These are phyloP conservation scores for Filobasidium wieringae DNA, from an alignment of 768 basidiomycete genomes.

Conservation along the genomic window DNA sequence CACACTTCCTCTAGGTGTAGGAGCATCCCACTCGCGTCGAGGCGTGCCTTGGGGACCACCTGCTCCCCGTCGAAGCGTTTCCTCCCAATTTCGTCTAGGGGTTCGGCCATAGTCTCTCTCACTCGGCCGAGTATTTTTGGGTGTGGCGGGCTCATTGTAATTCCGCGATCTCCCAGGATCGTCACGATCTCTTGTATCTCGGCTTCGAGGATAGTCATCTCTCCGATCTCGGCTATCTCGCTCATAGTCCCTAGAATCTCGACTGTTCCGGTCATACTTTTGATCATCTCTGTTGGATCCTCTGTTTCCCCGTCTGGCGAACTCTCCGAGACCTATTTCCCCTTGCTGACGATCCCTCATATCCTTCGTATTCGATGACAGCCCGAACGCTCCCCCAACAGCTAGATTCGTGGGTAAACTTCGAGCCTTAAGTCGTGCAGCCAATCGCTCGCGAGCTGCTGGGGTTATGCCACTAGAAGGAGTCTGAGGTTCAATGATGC, in stretches of 20 bases:
- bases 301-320: constrained; percentile 82
- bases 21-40: constrained; percentile 26
- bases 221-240: constrained; percentile 45
- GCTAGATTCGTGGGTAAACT: constrained; percentile 47
- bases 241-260: no score
- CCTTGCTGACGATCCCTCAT: constrained; percentile 37
- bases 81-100: constrained; percentile 87
- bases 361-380: background rate
- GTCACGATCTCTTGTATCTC: constrained; percentile 45
- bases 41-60: background rate
- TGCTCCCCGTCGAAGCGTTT: constrained; percentile 68
- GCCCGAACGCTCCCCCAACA: background rate
- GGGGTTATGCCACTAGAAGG: constrained; percentile 82
- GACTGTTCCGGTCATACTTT: constrained; percentile 37
- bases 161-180: constrained; percentile 17
- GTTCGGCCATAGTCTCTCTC: constrained; percentile 47
- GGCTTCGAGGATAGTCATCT: constrained; percentile 47
- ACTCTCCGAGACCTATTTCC: constrained; percentile 77
- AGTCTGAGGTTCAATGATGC: constrained; percentile 84
- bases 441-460: constrained; percentile 55
- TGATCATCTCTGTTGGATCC: constrained; percentile 43
- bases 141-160: constrained; percentile 37
- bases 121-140: constrained; percentile 22
- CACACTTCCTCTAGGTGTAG: constrained; percentile 27
- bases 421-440: constrained; percentile 59